phyloP scores from a whole-genome alignment of 2,329 filamentous ascomycete species.

The Huntiella abstrusa region DNA sequence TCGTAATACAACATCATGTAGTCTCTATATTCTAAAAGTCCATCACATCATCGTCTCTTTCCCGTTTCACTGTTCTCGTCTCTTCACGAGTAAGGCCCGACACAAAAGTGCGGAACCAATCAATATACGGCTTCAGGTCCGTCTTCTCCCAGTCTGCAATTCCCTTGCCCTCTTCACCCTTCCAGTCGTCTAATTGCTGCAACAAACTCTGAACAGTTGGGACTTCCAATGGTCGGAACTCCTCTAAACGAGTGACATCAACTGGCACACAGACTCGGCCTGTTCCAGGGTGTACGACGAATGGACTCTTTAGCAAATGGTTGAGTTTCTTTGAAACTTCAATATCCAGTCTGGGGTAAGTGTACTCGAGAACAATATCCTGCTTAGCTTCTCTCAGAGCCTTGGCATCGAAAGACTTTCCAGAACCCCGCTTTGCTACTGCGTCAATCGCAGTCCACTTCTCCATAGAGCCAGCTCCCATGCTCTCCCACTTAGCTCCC shows the following conservation, averaged over 20 bases:
- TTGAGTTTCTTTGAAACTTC: slow-evolving; percentile 96
- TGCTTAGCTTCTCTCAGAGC: slow-evolving; percentile 78
- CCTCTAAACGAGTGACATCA: slow-evolving; percentile 51
- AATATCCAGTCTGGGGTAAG: slow-evolving; percentile 89
- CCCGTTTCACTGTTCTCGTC: slow-evolving; percentile 34
- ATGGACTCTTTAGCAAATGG: slow-evolving; percentile 92
- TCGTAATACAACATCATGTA: slow-evolving; percentile 4
- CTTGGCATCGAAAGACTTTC: slow-evolving; percentile 51
- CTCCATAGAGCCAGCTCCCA: slow-evolving; percentile 50
- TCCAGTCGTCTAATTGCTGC: slow-evolving; percentile 71
- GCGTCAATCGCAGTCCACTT: slow-evolving; percentile 95
- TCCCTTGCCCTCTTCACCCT: slow-evolving; percentile 23
- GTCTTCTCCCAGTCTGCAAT: slow-evolving; percentile 93
- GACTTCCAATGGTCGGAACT: slow-evolving; percentile 75
- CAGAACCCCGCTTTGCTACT: slow-evolving; percentile 57
- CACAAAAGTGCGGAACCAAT: slow-evolving; percentile 74
- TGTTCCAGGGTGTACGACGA: slow-evolving; percentile 89
- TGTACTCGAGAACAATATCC: slow-evolving; percentile 92
- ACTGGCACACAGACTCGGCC: slow-evolving; percentile 93
- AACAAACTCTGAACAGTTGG: slow-evolving; percentile 73
- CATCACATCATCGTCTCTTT: slow-evolving; percentile 32
- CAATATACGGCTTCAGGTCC: slow-evolving; percentile 77
- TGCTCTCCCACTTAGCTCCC: slow-evolving; percentile 76
- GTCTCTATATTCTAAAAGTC: slow-evolving; percentile 26
- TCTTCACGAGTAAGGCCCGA: slow-evolving; percentile 60